Percentiles rank a stretch among this genome's conserved stretches.
Evolutionary conservation across 805 yeast species (phyloP).

Genomic region (Saccharomycopsis javanensis): DNA sequence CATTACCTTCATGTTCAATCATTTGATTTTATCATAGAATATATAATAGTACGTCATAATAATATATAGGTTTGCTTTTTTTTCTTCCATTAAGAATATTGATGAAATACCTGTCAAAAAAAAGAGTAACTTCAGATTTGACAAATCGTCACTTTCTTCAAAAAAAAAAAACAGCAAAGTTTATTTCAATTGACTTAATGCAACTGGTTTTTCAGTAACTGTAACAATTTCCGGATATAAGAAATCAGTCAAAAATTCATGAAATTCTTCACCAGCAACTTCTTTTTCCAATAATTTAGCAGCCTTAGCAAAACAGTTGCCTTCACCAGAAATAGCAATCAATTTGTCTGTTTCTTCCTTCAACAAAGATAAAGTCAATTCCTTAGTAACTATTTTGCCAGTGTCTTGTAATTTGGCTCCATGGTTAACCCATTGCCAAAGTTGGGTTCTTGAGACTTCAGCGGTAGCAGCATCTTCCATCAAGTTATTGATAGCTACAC

Average conservation of each 20-base stretch:
- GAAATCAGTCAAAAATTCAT: conserved; percentile 69
- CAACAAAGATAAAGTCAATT: conserved; percentile 45
- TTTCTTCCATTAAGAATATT: too few species aligned
- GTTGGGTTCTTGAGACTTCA: conserved; percentile 74
- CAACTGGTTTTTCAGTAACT: conserved; percentile 26
- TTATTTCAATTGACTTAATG: conserved; percentile 24
- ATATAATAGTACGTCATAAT: neutral
- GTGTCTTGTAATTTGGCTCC: conserved; percentile 45
- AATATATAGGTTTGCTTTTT: too few species aligned
- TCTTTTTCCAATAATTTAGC: conserved; percentile 66
- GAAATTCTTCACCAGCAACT: conserved; percentile 59
- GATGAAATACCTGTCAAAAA: too few species aligned
- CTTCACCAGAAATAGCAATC: conserved; percentile 38
- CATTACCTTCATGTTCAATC: neutral
- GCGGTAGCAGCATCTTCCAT: conserved; percentile 93
- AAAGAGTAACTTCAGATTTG: too few species aligned
- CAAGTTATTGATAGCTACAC: conserved; percentile 75
- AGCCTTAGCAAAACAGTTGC: conserved; percentile 60
- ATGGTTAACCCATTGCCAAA: conserved; percentile 78
- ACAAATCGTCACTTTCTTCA: too few species aligned
- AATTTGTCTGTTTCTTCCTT: conserved; percentile 52
- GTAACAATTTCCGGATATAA: conserved; percentile 66
- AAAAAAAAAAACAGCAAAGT: too few species aligned
- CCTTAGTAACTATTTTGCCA: conserved; percentile 49
- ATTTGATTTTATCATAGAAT: neutral